Percentiles rank a stretch among this genome's conserved stretches.
Conservation (phyloP, 1,284 basidiomycete species). For the Tylopilus sp. region DNA sequence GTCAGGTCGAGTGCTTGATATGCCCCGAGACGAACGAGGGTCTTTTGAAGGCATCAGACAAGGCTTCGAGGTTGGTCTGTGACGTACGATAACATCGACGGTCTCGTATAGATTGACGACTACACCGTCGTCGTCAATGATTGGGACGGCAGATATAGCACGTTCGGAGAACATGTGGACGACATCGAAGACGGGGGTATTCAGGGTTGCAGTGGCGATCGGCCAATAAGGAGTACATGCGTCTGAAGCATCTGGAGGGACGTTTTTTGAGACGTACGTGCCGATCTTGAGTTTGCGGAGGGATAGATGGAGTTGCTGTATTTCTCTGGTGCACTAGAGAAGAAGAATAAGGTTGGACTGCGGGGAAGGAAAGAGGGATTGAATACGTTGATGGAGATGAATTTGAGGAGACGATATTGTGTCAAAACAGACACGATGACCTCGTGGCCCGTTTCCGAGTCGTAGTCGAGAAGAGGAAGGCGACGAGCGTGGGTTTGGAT, state of each 20-base stretch:
- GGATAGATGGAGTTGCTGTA: conserved; percentile 71
- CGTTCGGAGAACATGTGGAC: conserved; percentile 98
- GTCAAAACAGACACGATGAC: conserved; percentile 95
- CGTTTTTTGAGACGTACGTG: conserved; percentile 72
- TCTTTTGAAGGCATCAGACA: conserved; percentile 47
- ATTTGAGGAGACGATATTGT: conserved; percentile 97
- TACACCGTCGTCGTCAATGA: conserved; percentile 89
- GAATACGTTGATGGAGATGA: conserved; percentile 96
- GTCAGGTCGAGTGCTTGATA: conserved; percentile 95
- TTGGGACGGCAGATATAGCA: conserved; percentile 95
- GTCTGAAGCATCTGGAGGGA: conserved; percentile 40
- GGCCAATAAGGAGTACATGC: conserved; percentile 77
- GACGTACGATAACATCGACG: conserved; percentile 94
- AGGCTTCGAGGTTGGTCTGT: not conserved
- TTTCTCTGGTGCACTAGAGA: conserved; percentile 66
- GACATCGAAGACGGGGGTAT: conserved; percentile 95
- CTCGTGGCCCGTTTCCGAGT: conserved; percentile 92
- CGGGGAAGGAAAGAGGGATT: conserved; percentile 16
- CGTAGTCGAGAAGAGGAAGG: conserved; percentile 89
- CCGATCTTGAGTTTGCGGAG: conserved; percentile 90
- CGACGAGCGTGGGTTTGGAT: conserved; percentile 96
- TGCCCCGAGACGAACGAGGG: conserved; percentile 89
- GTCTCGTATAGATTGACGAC: conserved; percentile 98
- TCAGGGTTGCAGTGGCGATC: conserved; percentile 87
- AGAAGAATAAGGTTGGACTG: conserved; percentile 9